A percentile compares a stretch with the other conserved stretches of the same genome.
These are phyloP conservation scores for Penicillium silybi DNA, from an alignment of 495 filamentous ascomycete species.

Conservation along the genomic window DNA sequence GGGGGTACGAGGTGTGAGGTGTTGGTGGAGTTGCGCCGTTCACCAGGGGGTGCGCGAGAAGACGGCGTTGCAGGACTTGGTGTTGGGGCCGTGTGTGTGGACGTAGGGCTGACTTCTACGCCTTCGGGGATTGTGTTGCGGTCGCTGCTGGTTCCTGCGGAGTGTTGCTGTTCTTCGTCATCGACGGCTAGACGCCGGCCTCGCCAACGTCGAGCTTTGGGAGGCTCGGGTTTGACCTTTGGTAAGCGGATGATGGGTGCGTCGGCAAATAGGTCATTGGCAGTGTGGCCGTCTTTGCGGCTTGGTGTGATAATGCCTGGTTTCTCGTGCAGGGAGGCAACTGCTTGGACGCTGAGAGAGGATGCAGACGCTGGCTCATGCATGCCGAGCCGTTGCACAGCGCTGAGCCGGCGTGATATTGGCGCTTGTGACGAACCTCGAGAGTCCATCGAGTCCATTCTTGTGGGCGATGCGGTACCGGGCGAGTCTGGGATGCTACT, in stretches of 20 bases:
- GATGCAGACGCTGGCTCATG: constrained; percentile 44
- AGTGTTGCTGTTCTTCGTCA: constrained; percentile 24
- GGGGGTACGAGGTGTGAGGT: constrained; percentile 25
- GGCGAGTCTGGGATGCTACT: constrained; percentile 33
- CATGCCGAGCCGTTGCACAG: constrained; percentile 41
- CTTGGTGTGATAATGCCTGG: constrained; percentile 84
- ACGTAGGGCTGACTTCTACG: constrained; percentile 18
- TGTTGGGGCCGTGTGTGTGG: constrained; percentile 16
- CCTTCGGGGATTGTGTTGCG: constrained; percentile 32
- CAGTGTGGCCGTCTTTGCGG: constrained; percentile 37
- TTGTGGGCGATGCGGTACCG: constrained; percentile 27
- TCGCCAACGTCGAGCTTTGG: constrained; percentile 43
- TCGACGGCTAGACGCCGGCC: constrained; percentile 27
- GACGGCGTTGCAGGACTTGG: constrained; percentile 5
- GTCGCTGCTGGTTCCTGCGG: constrained; percentile 23
- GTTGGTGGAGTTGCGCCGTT: constrained; percentile 28
- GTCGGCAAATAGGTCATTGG: constrained; percentile 13
- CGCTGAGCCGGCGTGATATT: constrained; percentile 21
- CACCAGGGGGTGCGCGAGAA: constrained; percentile 1
- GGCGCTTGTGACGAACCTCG: constrained; percentile 23
- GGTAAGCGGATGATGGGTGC: constrained; percentile 20
- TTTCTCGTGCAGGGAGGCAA: constrained; percentile 76
- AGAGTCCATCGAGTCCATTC: constrained; percentile 24
- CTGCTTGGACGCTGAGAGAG: constrained; percentile 66
- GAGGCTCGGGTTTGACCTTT: constrained; percentile 43